These are phyloP conservation scores for Colletotrichum sp. DNA, from an alignment of 2,329 filamentous ascomycete genomes.

Conservation along the genomic window DNA sequence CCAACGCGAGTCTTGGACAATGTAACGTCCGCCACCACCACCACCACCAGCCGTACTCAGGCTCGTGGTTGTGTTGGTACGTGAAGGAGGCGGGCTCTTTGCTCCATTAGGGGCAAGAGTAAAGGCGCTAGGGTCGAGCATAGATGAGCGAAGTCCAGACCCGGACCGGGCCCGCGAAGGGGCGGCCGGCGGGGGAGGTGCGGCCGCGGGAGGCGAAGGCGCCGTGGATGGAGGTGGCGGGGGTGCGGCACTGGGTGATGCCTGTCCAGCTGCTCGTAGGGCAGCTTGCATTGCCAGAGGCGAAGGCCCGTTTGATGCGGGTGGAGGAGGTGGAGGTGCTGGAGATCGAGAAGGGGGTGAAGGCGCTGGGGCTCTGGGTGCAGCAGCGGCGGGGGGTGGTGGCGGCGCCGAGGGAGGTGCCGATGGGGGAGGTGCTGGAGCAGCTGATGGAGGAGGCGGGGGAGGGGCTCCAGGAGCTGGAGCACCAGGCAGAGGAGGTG, in stretches of 20 bases:
- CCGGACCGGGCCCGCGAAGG: constrained; percentile 43
- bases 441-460: constrained; percentile 35
- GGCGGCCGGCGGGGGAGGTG: constrained; percentile 33
- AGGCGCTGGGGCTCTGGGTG: constrained; percentile 34
- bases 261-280: constrained; percentile 48
- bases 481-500: constrained; percentile 38
- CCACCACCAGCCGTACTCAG: constrained; percentile 3
- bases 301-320: constrained; percentile 35
- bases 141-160: constrained; percentile 60
- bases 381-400: constrained; percentile 47
- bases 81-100: constrained; percentile 53
- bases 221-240: constrained; percentile 40
- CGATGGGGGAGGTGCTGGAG: constrained; percentile 46
- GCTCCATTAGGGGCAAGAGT: constrained; percentile 71
- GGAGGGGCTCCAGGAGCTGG: constrained; percentile 32
- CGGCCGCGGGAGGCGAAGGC: constrained; percentile 46
- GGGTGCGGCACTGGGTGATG: constrained; percentile 40
- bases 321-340: constrained; percentile 38
- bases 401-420: constrained; percentile 45
- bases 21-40: constrained; percentile 43
- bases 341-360: constrained; percentile 40
- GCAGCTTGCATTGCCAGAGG: constrained; percentile 50
- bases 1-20: constrained; percentile 82
- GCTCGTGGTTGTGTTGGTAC: constrained; percentile 30
- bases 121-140: constrained; percentile 79